Base-by-base conservation (phyloP, 768 basidiomycete genomes). In the Leucocoprinus birnbaumii region DNA sequence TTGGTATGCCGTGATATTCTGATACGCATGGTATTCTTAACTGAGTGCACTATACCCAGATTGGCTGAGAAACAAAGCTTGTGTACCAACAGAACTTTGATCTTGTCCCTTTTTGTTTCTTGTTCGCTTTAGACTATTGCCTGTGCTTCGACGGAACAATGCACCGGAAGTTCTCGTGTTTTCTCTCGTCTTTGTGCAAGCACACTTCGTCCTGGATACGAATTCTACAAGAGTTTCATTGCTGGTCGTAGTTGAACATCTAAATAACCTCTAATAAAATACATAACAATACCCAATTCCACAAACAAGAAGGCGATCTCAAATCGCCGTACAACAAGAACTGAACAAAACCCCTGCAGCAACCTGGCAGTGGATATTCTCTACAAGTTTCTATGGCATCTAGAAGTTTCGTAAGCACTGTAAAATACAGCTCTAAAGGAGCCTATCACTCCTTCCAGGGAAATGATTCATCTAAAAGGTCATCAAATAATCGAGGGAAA, bases 1-100 rank as follows among this genome's bases (percentile, higher is more conserved):
- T 83, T 55, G 79, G 80, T 78, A 38, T 48, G 72, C 60, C 5
- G 35, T 58, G 63, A 61, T 19, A 61, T 56, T 43, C 53, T n/a
- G 40, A 21, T 25, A 21, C 37, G 31, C 26, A 11, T 14, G 38
- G n/a, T 6, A 38, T 42, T 46, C 6, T 48, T 25, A 21, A 44
- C 11, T 46, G 6, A 27, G 45, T 41, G 50, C 43, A 5, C 31
- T 40, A 35, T 37, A 41, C 19, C 14, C 34, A 77, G 79, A 78
- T 65, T 74, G 76, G 76, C 59, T 81, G 58, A 71, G 73, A 55
- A 79, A 80, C 48, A 59, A 65, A 41, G 59, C 66, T 26, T 72
- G 66, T 61, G 51, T 74, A 35, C 72, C 73, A 8, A 27, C 63
- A 35, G 62, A 63, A 57, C 58, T 62, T 53, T 61, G 37, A 60